Percentiles rank a stretch among this genome's conserved stretches.
Conservation (phyloP, 352 stramenopile species). For the Globisporangium sylvaticum region DNA sequence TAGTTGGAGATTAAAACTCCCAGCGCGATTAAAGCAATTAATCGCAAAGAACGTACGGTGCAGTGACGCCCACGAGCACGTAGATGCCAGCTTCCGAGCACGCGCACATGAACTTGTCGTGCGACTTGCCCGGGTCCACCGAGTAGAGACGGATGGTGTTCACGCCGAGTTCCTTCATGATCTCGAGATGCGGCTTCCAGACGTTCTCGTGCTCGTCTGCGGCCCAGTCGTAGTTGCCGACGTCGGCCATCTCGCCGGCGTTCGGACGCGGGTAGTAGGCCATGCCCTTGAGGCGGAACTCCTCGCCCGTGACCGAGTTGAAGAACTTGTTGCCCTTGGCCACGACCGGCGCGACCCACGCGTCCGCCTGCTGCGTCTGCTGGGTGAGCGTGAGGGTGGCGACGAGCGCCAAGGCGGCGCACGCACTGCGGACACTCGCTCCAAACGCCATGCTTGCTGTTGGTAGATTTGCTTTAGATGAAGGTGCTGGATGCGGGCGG, state of each 20-base stretch:
- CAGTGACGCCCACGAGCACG: conserved; percentile 47
- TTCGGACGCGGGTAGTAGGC: conserved; percentile 71
- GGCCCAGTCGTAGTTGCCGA: conserved; percentile 58
- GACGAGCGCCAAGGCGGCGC: neutral
- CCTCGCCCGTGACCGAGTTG: conserved; percentile 36
- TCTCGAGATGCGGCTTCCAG: conserved; percentile 43
- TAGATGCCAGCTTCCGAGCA: conserved; percentile 46
- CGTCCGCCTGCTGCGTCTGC: neutral
- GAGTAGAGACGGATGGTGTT: conserved; percentile 73
- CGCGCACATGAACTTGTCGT: conserved; percentile 81
- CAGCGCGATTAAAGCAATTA: neutral
- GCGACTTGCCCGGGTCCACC: conserved; percentile 51
- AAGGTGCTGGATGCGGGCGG: neutral
- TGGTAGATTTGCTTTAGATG: neutral
- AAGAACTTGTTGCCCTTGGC: conserved; percentile 77
- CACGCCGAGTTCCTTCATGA: conserved; percentile 58
- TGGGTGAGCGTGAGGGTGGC: neutral
- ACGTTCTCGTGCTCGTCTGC: conserved; percentile 57
- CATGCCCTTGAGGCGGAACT: conserved; percentile 67
- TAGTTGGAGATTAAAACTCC: too few species aligned
- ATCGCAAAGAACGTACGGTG: conserved; percentile 12
- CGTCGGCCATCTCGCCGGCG: conserved; percentile 32
- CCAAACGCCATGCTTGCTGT: conserved; percentile 11
- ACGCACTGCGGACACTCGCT: conserved; percentile 2
- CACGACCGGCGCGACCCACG: conserved; percentile 25